Evolutionary conservation across 441 rosid species (phyloP), one percentile per base, ranked within the genome.

Genomic region (Biscutella laevigata): DNA sequence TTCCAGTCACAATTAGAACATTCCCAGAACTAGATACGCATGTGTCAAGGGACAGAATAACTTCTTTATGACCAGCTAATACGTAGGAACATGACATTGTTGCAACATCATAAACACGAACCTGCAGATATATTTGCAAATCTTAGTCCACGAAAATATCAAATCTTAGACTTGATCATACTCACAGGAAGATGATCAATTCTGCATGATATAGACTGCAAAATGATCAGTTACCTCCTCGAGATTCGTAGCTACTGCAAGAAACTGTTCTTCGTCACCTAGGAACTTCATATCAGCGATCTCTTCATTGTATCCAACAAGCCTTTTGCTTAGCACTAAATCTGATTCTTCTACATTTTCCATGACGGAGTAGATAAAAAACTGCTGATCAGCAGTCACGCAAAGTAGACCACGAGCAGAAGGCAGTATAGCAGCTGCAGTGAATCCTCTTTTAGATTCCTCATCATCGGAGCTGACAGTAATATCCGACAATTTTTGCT

Each of bases 51-150:
- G 94, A 83, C 47, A 86, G 69, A 66, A 92, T 74, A 66, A 78
- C 84, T 63, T 86, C 92, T 34, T 78, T 71, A 48, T 92, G 98
- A 45, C 97, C 97, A 16, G 89, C 59, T 77, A 92, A 77, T 22
- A 88, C 92, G 50, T 84, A 88, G 10, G 89, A 82, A 79, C 98
- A 92, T 25, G 98, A 92, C 94, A 86, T 88, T 69, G 95, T 73
- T 43, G 78, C 76, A 53, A 82, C 70, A 49, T 88, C 94, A 75
- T 84, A 92, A 53, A 92, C 94, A 54, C 84, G 94, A 67, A 92
- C 83, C 96, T 92, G 84, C 76, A 75, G 9, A 55, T 29, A 39
- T 32, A 68, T 21, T 41, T 46, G 40, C n/a, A 56, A 27, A 32
- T 20, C 17, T 56, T 41, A 57, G 63, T 57, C 17, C 53, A 49